Evolutionary conservation across 2,329 filamentous ascomycete genomes (phyloP).

Genomic region (Aurifilum marmelostoma): DNA sequence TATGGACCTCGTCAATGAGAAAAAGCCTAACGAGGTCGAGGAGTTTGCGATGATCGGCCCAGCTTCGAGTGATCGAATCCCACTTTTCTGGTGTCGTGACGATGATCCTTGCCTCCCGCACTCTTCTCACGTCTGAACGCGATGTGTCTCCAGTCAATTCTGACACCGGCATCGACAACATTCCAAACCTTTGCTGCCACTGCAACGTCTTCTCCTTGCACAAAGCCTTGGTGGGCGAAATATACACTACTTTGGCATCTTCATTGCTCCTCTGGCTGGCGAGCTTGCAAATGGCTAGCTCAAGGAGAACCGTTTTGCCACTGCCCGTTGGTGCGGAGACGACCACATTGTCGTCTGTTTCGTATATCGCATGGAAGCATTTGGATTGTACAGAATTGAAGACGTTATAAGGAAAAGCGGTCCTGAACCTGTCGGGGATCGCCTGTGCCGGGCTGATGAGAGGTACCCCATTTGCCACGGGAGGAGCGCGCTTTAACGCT

Average conservation of each 20-base stretch:
- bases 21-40: constrained; percentile 78
- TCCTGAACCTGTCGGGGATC: constrained; percentile 70
- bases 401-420: constrained; percentile 71
- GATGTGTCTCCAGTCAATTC: constrained; percentile 85
- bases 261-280: constrained; percentile 57
- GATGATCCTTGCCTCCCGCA: constrained; percentile 78
- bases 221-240: constrained; percentile 82
- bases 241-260: constrained; percentile 81
- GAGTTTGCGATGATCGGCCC: constrained; percentile 77
- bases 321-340: constrained; percentile 82
- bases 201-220: constrained; percentile 77
- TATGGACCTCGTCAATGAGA: constrained; percentile 86
- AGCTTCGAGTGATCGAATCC: constrained; percentile 87
- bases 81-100: constrained; percentile 90
- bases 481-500: constrained; percentile 30
- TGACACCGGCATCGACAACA: constrained; percentile 68
- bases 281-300: constrained; percentile 79
- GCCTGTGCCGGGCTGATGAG: constrained; percentile 50
- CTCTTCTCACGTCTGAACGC: constrained; percentile 63
- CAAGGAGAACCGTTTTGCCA: constrained; percentile 81
- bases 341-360: constrained; percentile 74
- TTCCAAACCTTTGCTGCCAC: constrained; percentile 75
- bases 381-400: constrained; percentile 87
- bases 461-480: constrained; percentile 44
- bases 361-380: constrained; percentile 70